Evolutionary conservation across 306 rosid genomes (phyloP).

Genomic region (Rosa chinensis): DNA sequence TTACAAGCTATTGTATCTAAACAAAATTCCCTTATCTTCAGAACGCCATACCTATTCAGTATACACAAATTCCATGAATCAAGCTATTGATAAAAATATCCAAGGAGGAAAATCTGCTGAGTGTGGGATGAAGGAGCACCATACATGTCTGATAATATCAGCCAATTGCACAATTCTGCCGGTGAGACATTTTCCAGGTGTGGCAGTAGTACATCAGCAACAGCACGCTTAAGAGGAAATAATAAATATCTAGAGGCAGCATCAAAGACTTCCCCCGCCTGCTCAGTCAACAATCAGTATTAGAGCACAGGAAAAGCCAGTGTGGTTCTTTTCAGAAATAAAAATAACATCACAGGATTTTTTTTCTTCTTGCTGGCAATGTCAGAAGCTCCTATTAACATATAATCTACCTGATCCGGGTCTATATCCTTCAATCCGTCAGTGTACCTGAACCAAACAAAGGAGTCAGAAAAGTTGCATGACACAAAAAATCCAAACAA

Average conservation of each 20-base stretch:
- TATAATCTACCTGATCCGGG: slow-evolving; percentile 68
- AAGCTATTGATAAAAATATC: slow-evolving; percentile 20
- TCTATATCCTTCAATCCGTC: slow-evolving; percentile 80
- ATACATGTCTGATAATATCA: slow-evolving; percentile 83
- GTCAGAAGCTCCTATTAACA: slow-evolving; percentile 11
- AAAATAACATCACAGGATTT: background rate
- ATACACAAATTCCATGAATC: slow-evolving; percentile 21
- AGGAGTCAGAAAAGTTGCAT: slow-evolving; percentile 13
- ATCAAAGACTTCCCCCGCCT: slow-evolving; percentile 94
- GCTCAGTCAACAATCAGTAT: slow-evolving; percentile 26
- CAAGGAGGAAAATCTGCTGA: slow-evolving; percentile 13
- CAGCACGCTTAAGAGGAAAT: slow-evolving; percentile 93
- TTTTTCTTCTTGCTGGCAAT: slow-evolving; percentile 11
- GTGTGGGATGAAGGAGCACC: slow-evolving; percentile 21
- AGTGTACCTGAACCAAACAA: slow-evolving; percentile 75
- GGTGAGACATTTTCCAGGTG: slow-evolving; percentile 83
- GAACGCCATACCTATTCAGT: slow-evolving; percentile 67
- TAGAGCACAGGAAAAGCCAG: slow-evolving; percentile 20
- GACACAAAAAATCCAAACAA: slow-evolving; percentile 13
- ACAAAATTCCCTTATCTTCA: slow-evolving; percentile 85
- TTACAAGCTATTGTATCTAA: slow-evolving; percentile 79
- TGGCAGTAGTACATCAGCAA: slow-evolving; percentile 79
- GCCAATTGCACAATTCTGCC: slow-evolving; percentile 87
- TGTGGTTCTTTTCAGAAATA: background rate
- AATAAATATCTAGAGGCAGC: slow-evolving; percentile 87